Conservation (phyloP, 2,329 filamentous ascomycete species). For the Hypoxylon sp. region DNA sequence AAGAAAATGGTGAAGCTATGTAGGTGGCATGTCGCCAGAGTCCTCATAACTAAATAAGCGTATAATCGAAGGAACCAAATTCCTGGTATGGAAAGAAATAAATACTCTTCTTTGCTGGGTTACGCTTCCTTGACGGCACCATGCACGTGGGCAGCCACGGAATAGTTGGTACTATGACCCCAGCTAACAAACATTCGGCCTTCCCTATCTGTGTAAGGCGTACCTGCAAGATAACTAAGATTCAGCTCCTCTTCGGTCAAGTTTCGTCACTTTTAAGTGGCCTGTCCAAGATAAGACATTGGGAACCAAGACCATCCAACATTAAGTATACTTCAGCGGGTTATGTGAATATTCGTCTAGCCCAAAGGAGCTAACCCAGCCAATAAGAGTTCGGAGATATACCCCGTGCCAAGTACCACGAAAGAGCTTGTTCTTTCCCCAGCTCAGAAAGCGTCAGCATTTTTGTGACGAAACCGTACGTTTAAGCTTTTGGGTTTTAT, state of each 20-base stretch:
- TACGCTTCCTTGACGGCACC: constrained; percentile 19
- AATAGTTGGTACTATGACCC: constrained; percentile 7
- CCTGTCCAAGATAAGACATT: constrained; percentile 27
- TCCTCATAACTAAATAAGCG: constrained; percentile 16
- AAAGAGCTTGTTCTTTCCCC: constrained; percentile 20
- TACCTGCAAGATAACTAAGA: constrained; percentile 8
- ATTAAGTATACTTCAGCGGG: constrained; percentile 16
- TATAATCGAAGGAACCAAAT: background rate
- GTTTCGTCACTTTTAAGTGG: constrained; percentile 12
- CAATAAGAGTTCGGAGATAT: constrained; percentile 31
- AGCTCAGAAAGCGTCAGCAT: background rate
- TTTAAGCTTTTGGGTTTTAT: constrained; percentile 7
- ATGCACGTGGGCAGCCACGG: constrained; percentile 13
- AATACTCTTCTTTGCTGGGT: constrained; percentile 23
- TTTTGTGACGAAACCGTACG: constrained; percentile 24
- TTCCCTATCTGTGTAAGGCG: constrained; percentile 43
- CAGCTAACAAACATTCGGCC: constrained; percentile 20
- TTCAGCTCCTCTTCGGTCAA: constrained; percentile 16
- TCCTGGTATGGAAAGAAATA: constrained; percentile 25
- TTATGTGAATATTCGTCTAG: constrained; percentile 20
- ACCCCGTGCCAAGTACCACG: constrained; percentile 40
- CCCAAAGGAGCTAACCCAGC: background rate
- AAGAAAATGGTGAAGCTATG: constrained; percentile 13
- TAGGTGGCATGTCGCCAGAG: constrained; percentile 16
- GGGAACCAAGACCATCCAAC: background rate